These are phyloP conservation scores for Claviceps fusiformis DNA, from an alignment of 2,329 filamentous ascomycete genomes.

Conservation along the genomic window DNA sequence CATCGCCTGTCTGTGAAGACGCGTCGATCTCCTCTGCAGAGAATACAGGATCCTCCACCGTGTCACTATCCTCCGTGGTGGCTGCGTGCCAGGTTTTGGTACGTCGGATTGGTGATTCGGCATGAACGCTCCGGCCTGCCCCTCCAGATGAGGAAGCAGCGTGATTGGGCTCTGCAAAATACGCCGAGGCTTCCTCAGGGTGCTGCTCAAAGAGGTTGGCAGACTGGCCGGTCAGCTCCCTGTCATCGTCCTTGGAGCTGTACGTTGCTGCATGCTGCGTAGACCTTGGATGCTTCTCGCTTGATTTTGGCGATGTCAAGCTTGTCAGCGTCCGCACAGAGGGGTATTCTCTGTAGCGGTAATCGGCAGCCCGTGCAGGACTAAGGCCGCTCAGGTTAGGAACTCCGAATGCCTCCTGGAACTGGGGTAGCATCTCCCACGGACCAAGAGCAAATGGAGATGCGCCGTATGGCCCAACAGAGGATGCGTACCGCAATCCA, in stretches of 20 bases:
- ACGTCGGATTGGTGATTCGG: background rate
- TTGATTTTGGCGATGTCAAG: slow-evolving; percentile 2
- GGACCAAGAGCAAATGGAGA: slow-evolving; percentile 10
- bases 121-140: background rate
- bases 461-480: slow-evolving; percentile 7
- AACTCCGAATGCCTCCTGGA: slow-evolving; percentile 18
- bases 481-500: slow-evolving; percentile 4
- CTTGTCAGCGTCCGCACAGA: background rate
- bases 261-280: background rate
- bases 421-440: slow-evolving; percentile 6
- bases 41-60: slow-evolving; percentile 3
- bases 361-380: slow-evolving; percentile 21
- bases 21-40: slow-evolving; percentile 1
- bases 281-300: slow-evolving; percentile 1
- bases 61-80: slow-evolving; percentile 4
- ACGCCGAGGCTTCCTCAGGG: slow-evolving; percentile 3
- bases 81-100: background rate
- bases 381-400: slow-evolving; percentile 15
- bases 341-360: slow-evolving; percentile 10
- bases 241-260: background rate
- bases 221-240: background rate
- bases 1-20: slow-evolving; percentile 4
- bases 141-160: background rate
- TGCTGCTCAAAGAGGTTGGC: slow-evolving; percentile 5
- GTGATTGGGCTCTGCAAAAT: background rate